A percentile compares a stretch with the other conserved stretches of the same genome.
Conservation (phyloP, 306 rosid species). For the Dryas octopetala region DNA sequence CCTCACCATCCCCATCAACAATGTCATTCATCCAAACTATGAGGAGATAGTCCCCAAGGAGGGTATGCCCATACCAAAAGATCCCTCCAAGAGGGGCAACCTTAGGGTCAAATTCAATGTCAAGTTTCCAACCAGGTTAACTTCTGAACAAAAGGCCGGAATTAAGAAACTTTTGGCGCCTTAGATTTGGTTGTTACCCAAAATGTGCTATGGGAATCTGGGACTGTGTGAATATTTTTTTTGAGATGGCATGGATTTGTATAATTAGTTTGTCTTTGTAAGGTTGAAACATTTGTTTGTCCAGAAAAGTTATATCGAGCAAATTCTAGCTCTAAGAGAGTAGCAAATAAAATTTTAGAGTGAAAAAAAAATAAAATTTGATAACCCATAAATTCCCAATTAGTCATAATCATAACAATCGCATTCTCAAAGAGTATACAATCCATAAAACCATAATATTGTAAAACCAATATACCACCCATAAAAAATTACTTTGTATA, state of each 20-base stretch:
- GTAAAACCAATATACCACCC: too few species aligned
- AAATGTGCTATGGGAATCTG: constrained; percentile 23
- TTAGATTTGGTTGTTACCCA: neutral
- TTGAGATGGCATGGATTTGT: constrained; percentile 28
- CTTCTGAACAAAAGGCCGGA: constrained; percentile 53
- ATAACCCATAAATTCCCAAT: too few species aligned
- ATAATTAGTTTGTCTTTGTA: constrained; percentile 18
- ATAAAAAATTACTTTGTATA: too few species aligned
- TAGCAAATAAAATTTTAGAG: neutral
- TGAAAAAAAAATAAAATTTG: too few species aligned
- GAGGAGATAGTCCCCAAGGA: constrained; percentile 69
- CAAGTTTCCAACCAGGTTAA: constrained; percentile 50
- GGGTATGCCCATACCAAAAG: constrained; percentile 90
- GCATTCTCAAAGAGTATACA: too few species aligned
- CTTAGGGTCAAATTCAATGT: constrained; percentile 73
- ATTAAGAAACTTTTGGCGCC: constrained; percentile 45
- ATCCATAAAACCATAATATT: too few species aligned
- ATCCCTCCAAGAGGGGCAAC: constrained; percentile 71
- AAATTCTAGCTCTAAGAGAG: neutral
- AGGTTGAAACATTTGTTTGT: neutral
- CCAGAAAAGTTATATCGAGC: neutral
- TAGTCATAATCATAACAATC: too few species aligned
- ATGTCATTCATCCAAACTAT: constrained; percentile 53
- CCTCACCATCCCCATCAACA: constrained; percentile 54
- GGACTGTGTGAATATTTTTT: constrained; percentile 13